Percentiles rank a stretch among this genome's conserved stretches.
Conservation (phyloP, 164 flowering plant genomes). For the Aristolochia fimbriata region DNA sequence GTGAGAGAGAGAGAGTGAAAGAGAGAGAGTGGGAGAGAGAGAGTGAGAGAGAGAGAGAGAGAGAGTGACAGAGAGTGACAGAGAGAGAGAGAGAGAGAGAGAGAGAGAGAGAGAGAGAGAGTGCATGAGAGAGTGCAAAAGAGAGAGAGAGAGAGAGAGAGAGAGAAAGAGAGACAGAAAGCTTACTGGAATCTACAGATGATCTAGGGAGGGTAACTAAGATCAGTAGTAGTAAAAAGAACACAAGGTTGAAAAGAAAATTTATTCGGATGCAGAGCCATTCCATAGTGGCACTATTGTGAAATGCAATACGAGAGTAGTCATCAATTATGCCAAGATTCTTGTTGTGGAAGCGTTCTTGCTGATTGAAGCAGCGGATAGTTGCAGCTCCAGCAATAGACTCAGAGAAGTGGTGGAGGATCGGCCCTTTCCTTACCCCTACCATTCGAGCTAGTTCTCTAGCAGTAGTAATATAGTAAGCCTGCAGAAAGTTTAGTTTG, state of each 20-base stretch:
- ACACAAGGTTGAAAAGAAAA: constrained; percentile 66
- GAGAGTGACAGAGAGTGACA: neutral
- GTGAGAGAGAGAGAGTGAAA: neutral
- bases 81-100: neutral
- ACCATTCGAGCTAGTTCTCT: constrained; percentile 85
- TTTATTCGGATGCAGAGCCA: constrained; percentile 75
- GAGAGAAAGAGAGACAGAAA: too few species aligned
- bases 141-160: too few species aligned
- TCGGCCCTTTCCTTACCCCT: constrained; percentile 54
- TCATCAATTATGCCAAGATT: constrained; percentile 42
- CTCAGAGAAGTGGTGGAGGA: constrained; percentile 76
- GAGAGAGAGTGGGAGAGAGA: too few species aligned
- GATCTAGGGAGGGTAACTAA: constrained; percentile 61
- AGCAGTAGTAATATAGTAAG: constrained; percentile 70
- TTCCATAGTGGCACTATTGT: constrained; percentile 68
- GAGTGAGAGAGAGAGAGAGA: neutral
- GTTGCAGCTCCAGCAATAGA: constrained; percentile 53
- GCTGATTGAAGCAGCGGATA: constrained; percentile 66
- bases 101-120: too few species aligned
- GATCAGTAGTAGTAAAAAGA: constrained; percentile 64
- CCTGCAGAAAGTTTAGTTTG: constrained; percentile 24
- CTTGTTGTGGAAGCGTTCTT: constrained; percentile 39
- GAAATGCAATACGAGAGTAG: constrained; percentile 59
- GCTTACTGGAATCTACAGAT: constrained; percentile 74
- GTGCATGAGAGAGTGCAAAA: too few species aligned